Evolutionary conservation across 371 early-diverging fungal species (phyloP), one percentile per base, ranked within the genome.

Genomic region (Mortierella sp.): DNA sequence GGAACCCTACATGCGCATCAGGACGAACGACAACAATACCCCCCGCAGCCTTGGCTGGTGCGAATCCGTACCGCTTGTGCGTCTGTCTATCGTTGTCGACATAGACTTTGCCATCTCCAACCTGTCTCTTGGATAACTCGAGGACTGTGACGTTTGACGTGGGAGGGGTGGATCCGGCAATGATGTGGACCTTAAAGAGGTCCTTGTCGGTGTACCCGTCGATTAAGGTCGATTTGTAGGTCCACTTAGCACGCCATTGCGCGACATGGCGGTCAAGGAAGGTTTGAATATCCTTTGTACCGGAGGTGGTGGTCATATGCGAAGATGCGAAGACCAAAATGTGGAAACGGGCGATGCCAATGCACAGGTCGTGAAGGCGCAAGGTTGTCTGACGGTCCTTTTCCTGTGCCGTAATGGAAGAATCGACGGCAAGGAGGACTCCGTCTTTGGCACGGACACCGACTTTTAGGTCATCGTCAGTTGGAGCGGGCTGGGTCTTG

Each of bases 401-500:
- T 6, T 45, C 34, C 42, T 28, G 28, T 28, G 52, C 16, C 5
- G 28, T 31, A 3, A 16, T 44, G 7, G 34, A 57, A 4, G 47
- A 45, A 9, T 68, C 5, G 54, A 55, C 16, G 6, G 57, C 34
- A 11, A 47, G 50, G 24, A 72, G 31, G 5, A 52, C 47, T 2
- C 82, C 82, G 45, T 78, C 82, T 34, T 63, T 54, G 16, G 78
- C 78, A 1, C 82, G 75, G 14, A n/a, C 38, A 0, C 82, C 82
- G 11, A 82, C 82, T 55, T 70, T 14, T n/a, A 45, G 52, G 19
- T 45, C 73, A 0, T 52, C 75, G 9, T 31, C 48, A 5, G 44
- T 6, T 3, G 78, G 76, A 3, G 6, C n/a, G 1, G 58, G 54
- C 31, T 78, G 82, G 1, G 73, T 78, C 24, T 57, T 10, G 71